Evolutionary conservation across 2,329 filamentous ascomycete species (phyloP).

Genomic region (Scolecobasidium constrictum): DNA sequence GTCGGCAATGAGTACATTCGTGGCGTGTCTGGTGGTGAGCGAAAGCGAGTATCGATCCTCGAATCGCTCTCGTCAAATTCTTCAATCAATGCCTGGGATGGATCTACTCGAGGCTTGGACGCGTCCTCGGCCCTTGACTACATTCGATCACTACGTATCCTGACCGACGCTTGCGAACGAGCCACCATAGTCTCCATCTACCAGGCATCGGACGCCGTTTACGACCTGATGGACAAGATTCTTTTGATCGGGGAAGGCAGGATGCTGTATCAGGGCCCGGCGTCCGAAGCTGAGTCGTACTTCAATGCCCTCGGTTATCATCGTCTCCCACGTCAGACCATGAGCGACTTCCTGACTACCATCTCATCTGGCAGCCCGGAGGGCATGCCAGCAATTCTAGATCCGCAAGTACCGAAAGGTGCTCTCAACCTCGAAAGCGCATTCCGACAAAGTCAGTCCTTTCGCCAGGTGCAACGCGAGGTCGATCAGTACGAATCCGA

Average conservation of each 20-base stretch:
- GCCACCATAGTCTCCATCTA: slow-evolving; percentile 60
- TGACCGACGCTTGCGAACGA: slow-evolving; percentile 52
- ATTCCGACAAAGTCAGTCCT: slow-evolving; percentile 31
- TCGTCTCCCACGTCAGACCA: slow-evolving; percentile 55
- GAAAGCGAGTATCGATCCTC: slow-evolving; percentile 38
- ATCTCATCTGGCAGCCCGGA: slow-evolving; percentile 53
- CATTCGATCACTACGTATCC: slow-evolving; percentile 52
- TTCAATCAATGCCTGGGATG: slow-evolving; percentile 35
- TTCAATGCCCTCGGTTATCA: slow-evolving; percentile 58
- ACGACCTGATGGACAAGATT: slow-evolving; percentile 19
- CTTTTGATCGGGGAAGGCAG: slow-evolving; percentile 29
- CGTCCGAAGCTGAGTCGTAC: slow-evolving; percentile 50
- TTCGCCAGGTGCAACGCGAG: slow-evolving; percentile 49
- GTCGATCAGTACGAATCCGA: slow-evolving; percentile 48
- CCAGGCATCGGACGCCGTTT: slow-evolving; percentile 43
- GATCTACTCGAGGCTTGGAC: slow-evolving; percentile 63
- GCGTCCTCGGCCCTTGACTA: slow-evolving; percentile 65
- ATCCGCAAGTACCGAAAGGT: slow-evolving; percentile 42
- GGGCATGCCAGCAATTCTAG: slow-evolving; percentile 45
- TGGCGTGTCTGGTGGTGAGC: slow-evolving; percentile 42
- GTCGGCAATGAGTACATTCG: slow-evolving; percentile 66
- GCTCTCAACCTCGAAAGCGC: slow-evolving; percentile 39
- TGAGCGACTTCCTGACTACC: slow-evolving; percentile 61
- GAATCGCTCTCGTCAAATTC: slow-evolving; percentile 38
- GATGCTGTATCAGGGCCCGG: slow-evolving; percentile 50